Conservation (phyloP, 257 asterid species). For the Avicennia marina region DNA sequence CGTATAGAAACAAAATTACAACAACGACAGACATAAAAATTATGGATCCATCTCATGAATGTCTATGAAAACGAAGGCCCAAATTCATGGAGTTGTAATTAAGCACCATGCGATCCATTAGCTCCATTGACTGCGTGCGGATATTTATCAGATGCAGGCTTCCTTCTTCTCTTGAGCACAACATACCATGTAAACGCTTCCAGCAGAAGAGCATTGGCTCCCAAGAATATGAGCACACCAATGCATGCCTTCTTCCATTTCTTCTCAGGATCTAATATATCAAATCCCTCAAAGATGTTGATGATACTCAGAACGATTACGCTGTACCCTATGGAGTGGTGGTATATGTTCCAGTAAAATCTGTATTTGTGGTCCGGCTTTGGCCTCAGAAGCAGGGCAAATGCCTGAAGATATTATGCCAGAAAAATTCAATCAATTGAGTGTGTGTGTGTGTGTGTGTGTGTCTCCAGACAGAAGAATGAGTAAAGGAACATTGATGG, state of each 20-base stretch:
- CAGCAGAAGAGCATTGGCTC: conserved; percentile 35
- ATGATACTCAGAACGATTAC: conserved; percentile 51
- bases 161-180: conserved; percentile 44
- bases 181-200: conserved; percentile 71
- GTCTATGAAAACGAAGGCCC: too few species aligned
- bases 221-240: conserved; percentile 47
- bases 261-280: conserved; percentile 50
- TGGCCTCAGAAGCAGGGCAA: conserved; percentile 73
- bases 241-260: conserved; percentile 62
- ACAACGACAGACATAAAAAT: too few species aligned
- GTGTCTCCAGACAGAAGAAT: too few species aligned
- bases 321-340: conserved; percentile 47
- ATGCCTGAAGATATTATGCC: conserved; percentile 26
- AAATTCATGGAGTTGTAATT: too few species aligned
- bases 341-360: conserved; percentile 80
- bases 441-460: too few species aligned
- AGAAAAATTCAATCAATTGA: too few species aligned
- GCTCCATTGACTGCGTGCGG: conserved; percentile 24
- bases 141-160: not conserved
- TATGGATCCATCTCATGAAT: too few species aligned
- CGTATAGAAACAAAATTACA: too few species aligned
- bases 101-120: conserved; percentile 28
- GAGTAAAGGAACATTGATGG: not conserved
- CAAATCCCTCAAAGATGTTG: conserved; percentile 73
- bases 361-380: conserved; percentile 79